Conservation (phyloP, 345 rosid genomes). For the Barbarea vulgaris region DNA sequence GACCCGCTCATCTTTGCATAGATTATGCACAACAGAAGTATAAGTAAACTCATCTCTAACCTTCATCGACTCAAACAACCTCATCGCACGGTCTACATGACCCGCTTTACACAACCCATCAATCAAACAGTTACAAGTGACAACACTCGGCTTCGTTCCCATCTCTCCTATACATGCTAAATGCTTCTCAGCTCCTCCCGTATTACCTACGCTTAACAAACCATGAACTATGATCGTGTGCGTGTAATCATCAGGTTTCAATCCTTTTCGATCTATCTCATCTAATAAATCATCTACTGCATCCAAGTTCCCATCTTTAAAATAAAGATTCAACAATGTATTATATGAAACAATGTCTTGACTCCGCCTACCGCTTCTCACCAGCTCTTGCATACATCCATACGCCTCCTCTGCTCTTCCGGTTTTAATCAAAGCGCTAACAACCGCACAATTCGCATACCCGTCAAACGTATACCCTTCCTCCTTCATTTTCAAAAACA, state of each 20-base stretch:
- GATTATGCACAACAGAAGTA: constrained; percentile 73
- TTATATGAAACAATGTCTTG: constrained; percentile 49
- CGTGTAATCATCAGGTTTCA: constrained; percentile 36
- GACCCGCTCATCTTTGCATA: constrained; percentile 61
- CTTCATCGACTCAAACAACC: constrained; percentile 59
- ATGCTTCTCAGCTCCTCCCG: constrained; percentile 30
- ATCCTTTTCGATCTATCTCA: constrained; percentile 25
- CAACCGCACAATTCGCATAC: constrained; percentile 65
- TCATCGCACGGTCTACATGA: constrained; percentile 54
- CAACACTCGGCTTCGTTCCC: constrained; percentile 20
- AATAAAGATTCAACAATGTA: constrained; percentile 63
- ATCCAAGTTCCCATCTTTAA: constrained; percentile 59
- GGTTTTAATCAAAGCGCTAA: constrained; percentile 60
- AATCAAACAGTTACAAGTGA: constrained; percentile 50
- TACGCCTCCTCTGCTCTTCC: constrained; percentile 57
- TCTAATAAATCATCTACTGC: constrained; percentile 46
- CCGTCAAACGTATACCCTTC: constrained; percentile 76
- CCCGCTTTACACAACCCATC: constrained; percentile 74
- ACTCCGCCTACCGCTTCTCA: constrained; percentile 45
- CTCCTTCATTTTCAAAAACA: constrained; percentile 54
- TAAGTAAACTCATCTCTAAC: constrained; percentile 71
- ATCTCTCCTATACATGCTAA: constrained; percentile 23
- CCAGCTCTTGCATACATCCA: constrained; percentile 44
- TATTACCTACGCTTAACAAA: constrained; percentile 24
- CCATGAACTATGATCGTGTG: constrained; percentile 37